Base-by-base conservation (phyloP, 345 rosid genomes). In the Hibiscus trionum region DNA sequence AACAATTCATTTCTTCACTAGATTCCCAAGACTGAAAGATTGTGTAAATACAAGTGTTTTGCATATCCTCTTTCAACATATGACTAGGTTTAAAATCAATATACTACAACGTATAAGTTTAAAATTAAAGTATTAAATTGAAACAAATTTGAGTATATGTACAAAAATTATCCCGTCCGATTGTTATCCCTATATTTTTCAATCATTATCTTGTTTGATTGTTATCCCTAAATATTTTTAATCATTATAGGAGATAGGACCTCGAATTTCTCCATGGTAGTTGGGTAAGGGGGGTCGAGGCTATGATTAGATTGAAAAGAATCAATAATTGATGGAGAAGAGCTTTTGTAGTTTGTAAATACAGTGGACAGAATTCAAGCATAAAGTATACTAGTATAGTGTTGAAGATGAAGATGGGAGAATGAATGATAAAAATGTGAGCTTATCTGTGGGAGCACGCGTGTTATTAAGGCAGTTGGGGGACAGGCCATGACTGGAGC, bases 261-360 rank as follows among this genome's bases (percentile, higher is more conserved):
- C 57, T 49, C 24, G 15, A 50, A 49, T 9, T 67, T 16, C 15
- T 35, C 19, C 24, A 15, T 15, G 39, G 39, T 67, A 47, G 58
- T 49, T 67, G 57, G 21, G 24, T 2, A 12, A n/a, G 11, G 19
- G 42, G 44, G 11, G 5, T 67, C 17, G 49, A 49, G 39, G 58
- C 57, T 67, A 67, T 49, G 39, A 67, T 49, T 15, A 49, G 71
- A 67, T 67, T 16, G 59, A 67, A 58, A 37, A 57, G 39, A 24
- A 71, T 37, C 73, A 71, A 71, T 71, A 71, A 71, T 71, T 24
- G 55, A 5, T 15, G 37, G 37, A 29, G 14, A 26, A 58, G 42
- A 15, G 44, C 44, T 49, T 67, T 49, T 50, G 58, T 66, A 49
- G 59, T 49, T 50, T 67, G 39, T 21, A 44, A 26, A 56, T 2